phyloP scores from a whole-genome alignment of 805 yeast genomes.

The Cyberlindnera lachancei region DNA sequence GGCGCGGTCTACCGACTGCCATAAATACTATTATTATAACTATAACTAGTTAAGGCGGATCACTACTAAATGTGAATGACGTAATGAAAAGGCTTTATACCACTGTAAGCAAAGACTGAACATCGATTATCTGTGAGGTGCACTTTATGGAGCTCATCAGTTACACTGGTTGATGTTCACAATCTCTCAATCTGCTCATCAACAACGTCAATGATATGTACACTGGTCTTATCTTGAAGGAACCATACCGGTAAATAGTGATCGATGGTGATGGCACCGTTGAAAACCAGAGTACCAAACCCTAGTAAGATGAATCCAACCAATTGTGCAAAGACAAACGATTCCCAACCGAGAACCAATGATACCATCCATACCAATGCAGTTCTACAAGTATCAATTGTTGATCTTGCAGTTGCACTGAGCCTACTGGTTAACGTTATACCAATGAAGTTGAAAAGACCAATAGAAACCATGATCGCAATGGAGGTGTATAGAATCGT shows the following conservation, averaged over 20 bases:
- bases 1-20: no score
- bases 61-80: no score
- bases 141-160: no score
- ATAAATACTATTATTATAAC: no score
- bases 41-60: no score
- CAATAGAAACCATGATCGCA: slow-evolving; percentile 64
- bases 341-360: slow-evolving; percentile 66
- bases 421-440: slow-evolving; percentile 55
- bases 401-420: slow-evolving; percentile 73
- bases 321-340: slow-evolving; percentile 52
- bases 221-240: slow-evolving; percentile 23
- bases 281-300: slow-evolving; percentile 67
- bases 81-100: no score
- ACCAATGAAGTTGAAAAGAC: slow-evolving; percentile 68
- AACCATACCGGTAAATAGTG: slow-evolving; percentile 41
- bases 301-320: slow-evolving; percentile 58
- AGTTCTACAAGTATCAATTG: slow-evolving; percentile 73
- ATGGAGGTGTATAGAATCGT: slow-evolving; percentile 46
- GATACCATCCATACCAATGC: slow-evolving; percentile 71
- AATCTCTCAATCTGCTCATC: slow-evolving; percentile 37
- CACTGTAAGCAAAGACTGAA: no score
- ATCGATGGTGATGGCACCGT: slow-evolving; percentile 56
- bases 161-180: no score
- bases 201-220: slow-evolving; percentile 26
- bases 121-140: no score